Evolutionary conservation across 495 filamentous ascomycete genomes (phyloP), one percentile per base, ranked within the genome.

Genomic region (Hypoxylon subgilvum): DNA sequence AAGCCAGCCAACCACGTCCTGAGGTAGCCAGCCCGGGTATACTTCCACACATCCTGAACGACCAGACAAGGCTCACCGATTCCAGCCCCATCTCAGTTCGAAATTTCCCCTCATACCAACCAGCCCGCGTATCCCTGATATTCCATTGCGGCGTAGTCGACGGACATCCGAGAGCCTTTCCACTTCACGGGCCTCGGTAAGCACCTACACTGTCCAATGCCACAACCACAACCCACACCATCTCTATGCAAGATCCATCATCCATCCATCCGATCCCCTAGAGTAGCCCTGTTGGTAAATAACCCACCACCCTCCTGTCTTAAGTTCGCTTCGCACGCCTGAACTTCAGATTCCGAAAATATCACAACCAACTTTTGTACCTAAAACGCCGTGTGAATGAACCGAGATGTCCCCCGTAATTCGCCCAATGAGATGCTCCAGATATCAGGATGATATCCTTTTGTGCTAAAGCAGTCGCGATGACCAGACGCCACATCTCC

Each of bases 321-420:
- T n/a, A n/a, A 34, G 21, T 14, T 39, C 53, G 42, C 43, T 57
- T 53, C 28, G 32, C 52, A 47, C 39, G 52, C 38, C 32, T 35
- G 10, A 25, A 40, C 22, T 39, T 19, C 19, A 34, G 30, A 4
- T 3, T 38, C 9, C 34, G 34, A 28, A 27, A 31, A 17, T n/a
- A 42, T 27, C 28, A 52, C 27, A 16, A 48, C 36, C 38, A 57
- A 49, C 39, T 57, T 63, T 63, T 63, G 9, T 39, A 44, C 44
- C 35, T 50, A 16, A 50, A 54, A 64, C 61, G 54, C 61, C 61
- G 50, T 42, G 41, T 18, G 40, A 7, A 64, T 59, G 32, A 28
- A 40, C 41, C 39, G 31, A 55, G 10, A 41, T 45, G 18, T 31
- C 18, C 21, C 34, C 41, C 13, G 40, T 28, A 40, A 36, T 34